Evolutionary conservation across 2,329 filamentous ascomycete genomes (phyloP).

Genomic region (Elsinoe fawcettii): DNA sequence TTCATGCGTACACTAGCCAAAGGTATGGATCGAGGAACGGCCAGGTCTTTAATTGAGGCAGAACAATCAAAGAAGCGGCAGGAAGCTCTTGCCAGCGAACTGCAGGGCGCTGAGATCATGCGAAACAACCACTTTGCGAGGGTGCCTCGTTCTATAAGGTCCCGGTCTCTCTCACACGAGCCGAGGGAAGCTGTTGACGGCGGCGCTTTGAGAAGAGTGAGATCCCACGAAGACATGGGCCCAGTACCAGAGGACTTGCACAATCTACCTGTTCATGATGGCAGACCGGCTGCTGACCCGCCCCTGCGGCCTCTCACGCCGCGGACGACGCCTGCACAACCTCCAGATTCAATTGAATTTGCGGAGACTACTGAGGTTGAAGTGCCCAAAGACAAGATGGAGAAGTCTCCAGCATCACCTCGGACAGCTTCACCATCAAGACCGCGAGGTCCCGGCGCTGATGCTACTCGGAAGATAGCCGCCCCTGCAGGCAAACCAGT

Average conservation of each 20-base stretch:
- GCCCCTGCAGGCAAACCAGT: too few relatives aligned
- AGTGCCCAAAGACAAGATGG: background rate
- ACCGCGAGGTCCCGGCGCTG: too few relatives aligned
- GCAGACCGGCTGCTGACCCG: background rate
- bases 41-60: background rate
- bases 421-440: too few relatives aligned
- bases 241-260: background rate
- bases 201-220: background rate
- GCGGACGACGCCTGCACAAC: background rate
- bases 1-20: background rate
- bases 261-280: too few relatives aligned
- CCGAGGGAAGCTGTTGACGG: background rate
- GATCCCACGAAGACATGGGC: background rate
- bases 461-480: too few relatives aligned
- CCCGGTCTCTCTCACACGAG: background rate
- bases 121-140: background rate
- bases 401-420: background rate
- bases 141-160: background rate
- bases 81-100: background rate
- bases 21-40: background rate
- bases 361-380: background rate
- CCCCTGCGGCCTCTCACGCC: background rate
- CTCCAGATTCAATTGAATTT: background rate
- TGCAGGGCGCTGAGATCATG: background rate
- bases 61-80: background rate